These are phyloP conservation scores for Punctularia strigosozonata DNA, from an alignment of 768 basidiomycete genomes.

Conservation along the genomic window DNA sequence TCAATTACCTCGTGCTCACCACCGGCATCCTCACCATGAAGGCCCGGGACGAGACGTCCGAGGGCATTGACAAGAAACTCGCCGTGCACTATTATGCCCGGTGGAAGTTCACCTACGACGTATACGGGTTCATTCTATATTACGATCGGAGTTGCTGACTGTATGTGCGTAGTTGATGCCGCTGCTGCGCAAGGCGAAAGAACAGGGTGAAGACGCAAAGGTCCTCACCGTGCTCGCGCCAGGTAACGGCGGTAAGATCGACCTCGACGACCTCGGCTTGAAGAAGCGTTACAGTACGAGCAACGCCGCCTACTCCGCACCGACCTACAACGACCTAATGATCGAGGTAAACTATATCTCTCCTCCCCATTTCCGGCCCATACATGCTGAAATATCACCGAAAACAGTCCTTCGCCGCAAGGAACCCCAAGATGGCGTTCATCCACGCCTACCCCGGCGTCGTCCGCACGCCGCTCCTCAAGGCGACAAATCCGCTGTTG, in stretches of 20 bases:
- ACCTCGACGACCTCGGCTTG: constrained; percentile 38
- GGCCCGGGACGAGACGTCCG: constrained; percentile 29
- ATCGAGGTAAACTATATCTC: constrained; percentile 25
- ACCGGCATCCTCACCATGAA: constrained; percentile 27
- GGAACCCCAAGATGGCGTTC: constrained; percentile 30
- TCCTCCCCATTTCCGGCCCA: neutral
- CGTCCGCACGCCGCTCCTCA: constrained; percentile 27
- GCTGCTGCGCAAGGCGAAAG: constrained; percentile 28
- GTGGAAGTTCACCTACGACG: constrained; percentile 37
- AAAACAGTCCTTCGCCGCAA: constrained; percentile 23
- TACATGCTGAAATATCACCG: neutral
- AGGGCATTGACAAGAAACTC: constrained; percentile 32
- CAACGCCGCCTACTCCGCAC: constrained; percentile 21
- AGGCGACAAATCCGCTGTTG: neutral
- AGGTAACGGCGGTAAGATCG: constrained; percentile 22
- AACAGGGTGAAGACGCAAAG: constrained; percentile 35
- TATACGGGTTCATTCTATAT: too few species aligned
- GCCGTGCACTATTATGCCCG: constrained; percentile 40
- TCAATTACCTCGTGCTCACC: constrained; percentile 42
- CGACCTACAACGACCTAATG: constrained; percentile 45
- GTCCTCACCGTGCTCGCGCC: constrained; percentile 34
- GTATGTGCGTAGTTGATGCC: too few species aligned
- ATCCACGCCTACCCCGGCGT: constrained; percentile 31
- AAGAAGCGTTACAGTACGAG: constrained; percentile 30
- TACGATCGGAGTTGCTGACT: too few species aligned